Conservation (phyloP, 164 flowering plant genomes). For the Brasenia schreberi region DNA sequence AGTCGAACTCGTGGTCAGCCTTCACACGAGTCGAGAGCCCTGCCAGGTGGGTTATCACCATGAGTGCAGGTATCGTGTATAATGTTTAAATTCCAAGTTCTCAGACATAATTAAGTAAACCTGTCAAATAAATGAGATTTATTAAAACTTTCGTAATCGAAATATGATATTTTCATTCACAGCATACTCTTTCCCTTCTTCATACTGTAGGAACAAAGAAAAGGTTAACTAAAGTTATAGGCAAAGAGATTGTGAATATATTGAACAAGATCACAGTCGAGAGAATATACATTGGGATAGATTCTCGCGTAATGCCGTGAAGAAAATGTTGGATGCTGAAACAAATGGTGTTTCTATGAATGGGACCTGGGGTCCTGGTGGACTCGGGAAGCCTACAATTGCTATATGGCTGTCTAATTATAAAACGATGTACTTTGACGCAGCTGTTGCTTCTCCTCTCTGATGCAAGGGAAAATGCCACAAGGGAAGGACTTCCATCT, state of each 20-base stretch:
- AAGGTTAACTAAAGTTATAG: not conserved
- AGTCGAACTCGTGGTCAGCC: no score
- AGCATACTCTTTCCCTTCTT: no score
- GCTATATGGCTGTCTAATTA: not conserved
- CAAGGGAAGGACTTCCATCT: not conserved
- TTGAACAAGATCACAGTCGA: not conserved
- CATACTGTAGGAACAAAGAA: not conserved
- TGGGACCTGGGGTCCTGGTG: not conserved
- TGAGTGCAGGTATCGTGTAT: no score
- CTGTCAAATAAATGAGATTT: no score
- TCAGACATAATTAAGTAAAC: no score
- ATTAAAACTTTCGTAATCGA: no score
- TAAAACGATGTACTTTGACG: not conserved
- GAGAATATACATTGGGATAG: not conserved
- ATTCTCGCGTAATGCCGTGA: not conserved
- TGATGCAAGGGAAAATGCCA: not conserved
- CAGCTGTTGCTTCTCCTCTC: not conserved
- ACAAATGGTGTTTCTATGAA: not conserved
- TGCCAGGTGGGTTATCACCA: no score
- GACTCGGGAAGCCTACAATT: not conserved
- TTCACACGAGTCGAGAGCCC: no score
- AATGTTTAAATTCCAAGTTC: no score
- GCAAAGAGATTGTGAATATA: not conserved
- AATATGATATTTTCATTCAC: no score
- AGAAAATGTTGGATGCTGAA: not conserved